Percentiles rank a stretch among this genome's conserved stretches.
Evolutionary conservation across 2,329 filamentous ascomycete species (phyloP).

Genomic region (Sphaerulina musiva): DNA sequence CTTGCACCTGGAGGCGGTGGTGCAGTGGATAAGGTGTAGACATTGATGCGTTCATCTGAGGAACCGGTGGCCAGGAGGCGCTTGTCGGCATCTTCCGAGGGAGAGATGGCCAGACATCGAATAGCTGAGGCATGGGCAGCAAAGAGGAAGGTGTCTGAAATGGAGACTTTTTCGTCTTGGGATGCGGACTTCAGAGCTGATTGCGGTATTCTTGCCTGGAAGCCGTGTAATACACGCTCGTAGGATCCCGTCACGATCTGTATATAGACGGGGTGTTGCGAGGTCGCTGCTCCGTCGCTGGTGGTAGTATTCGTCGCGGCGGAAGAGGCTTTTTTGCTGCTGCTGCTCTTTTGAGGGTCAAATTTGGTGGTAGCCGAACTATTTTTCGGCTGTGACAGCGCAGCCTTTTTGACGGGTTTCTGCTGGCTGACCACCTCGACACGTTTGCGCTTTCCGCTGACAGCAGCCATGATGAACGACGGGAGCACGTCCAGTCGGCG

Average conservation of each 20-base stretch:
- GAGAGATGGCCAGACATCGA: conserved; percentile 78
- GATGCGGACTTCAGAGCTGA: background rate
- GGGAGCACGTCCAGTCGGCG: background rate
- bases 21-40: conserved; percentile 71
- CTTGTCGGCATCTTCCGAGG: conserved; percentile 59
- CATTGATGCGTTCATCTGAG: conserved; percentile 89
- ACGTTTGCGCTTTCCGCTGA: conserved; percentile 8
- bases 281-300: background rate
- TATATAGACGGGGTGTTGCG: conserved; percentile 50
- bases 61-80: conserved; percentile 84
- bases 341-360: background rate
- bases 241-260: conserved; percentile 93
- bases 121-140: conserved; percentile 87
- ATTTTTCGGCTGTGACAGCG: conserved; percentile 1
- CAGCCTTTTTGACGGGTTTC: conserved; percentile 11
- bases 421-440: conserved; percentile 8
- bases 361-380: background rate
- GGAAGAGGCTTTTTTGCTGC: conserved; percentile 1
- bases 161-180: conserved; percentile 47
- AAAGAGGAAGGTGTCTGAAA: conserved; percentile 92
- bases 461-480: background rate
- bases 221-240: conserved; percentile 83
- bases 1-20: conserved; percentile 53
- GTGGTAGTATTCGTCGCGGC: background rate
- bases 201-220: conserved; percentile 64